These are phyloP conservation scores for Ramalina intermedia DNA, from an alignment of 495 filamentous ascomycete genomes.

Conservation along the genomic window DNA sequence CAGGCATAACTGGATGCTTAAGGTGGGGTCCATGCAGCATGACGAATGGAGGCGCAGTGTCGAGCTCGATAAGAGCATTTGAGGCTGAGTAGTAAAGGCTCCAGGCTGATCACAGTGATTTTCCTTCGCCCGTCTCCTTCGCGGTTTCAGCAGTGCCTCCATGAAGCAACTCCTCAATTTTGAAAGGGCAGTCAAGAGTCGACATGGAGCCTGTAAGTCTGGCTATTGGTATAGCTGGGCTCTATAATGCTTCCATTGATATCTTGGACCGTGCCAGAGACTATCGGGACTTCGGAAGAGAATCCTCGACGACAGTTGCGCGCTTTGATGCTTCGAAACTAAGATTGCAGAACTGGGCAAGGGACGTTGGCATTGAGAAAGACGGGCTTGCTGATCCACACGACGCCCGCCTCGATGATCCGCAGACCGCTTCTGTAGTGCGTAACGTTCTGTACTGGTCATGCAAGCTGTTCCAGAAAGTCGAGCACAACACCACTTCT, in stretches of 20 bases:
- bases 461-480: background rate
- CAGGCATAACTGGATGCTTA: too few relatives aligned
- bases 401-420: background rate
- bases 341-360: conserved; percentile 2
- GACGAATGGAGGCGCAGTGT: too few relatives aligned
- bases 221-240: background rate
- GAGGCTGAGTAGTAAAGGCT: too few relatives aligned
- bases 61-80: too few relatives aligned
- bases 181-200: background rate
- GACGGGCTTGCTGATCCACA: background rate
- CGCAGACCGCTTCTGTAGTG: background rate
- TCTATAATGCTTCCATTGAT: conserved; percentile 2
- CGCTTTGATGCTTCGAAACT: background rate
- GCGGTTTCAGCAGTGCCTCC: too few relatives aligned
- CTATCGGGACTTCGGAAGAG: background rate
- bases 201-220: background rate
- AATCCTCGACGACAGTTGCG: background rate
- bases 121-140: too few relatives aligned
- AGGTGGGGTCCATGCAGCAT: too few relatives aligned
- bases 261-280: background rate
- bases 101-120: too few relatives aligned
- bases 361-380: background rate
- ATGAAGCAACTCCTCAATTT: too few relatives aligned
- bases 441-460: background rate
- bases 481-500: background rate